Base-by-base conservation (phyloP, 257 asterid species). In the Gynochthodes officinalis region DNA sequence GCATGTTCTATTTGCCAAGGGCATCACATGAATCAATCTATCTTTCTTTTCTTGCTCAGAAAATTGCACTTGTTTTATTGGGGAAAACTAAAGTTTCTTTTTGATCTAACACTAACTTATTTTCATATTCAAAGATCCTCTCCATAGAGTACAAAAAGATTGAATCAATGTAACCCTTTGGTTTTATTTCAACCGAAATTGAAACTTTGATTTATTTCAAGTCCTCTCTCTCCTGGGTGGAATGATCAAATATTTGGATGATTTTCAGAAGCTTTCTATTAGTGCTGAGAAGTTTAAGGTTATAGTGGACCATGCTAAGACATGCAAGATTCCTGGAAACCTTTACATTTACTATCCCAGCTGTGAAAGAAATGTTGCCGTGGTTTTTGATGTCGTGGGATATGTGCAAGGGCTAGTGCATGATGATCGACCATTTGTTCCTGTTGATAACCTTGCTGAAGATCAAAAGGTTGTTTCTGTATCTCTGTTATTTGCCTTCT, bases 371-470 rank as follows among this genome's bases (percentile, higher is more conserved):
- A 78, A 75, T 4, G 77, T 5, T 1, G 76, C 81, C 0, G 79
- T 84, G 32, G 84, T 82, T 69, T 88, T 90, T 71, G 75, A 79
- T 72, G 53, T 83, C 62, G 66, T 86, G 1, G 95, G 94, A 64
- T 21, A 81, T 27, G 65, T 81, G 40, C 69, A 58, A 27, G 80
- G 87, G 39, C 44, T 79, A 54, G 64, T 78, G 32, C 49, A 6
- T 21, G 70, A 64, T 55, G 67, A 71, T 42, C 75, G 58, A 35
- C 73, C 52, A 60, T 81, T 72, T 77, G 64, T 43, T 69, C 74
- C 62, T 4, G 21, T 62, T 18, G 73, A 79, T 72, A 50, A 16
- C 65, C 74, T 74, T 40, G 67, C 85, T 4, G 81, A 80, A 67
- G 66, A 69, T 13, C 76, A 79, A 4, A 76, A 87, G 96, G 96